Conservation (phyloP, 306 rosid species). For the Comarum palustre region DNA sequence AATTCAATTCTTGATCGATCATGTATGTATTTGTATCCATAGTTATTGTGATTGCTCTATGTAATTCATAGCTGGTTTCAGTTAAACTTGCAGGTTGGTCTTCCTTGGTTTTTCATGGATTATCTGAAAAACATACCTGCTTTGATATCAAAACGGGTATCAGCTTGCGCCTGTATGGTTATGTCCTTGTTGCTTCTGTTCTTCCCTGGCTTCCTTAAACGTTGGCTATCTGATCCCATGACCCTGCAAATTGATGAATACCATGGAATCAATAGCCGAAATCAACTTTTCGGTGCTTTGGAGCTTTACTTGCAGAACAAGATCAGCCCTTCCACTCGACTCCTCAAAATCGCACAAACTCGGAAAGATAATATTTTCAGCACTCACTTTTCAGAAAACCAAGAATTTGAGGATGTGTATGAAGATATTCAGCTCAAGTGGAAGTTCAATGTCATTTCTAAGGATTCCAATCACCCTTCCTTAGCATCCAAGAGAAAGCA, state of each 20-base stretch:
- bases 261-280: slow-evolving; percentile 26
- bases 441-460: slow-evolving; percentile 23
- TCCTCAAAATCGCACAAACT: slow-evolving; percentile 49
- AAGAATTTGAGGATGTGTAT: slow-evolving; percentile 39
- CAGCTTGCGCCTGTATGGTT: not conserved
- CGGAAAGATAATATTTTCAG: slow-evolving; percentile 49
- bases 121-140: not conserved
- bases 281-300: slow-evolving; percentile 65
- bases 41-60: not conserved
- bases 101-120: slow-evolving; percentile 10
- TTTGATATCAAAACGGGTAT: not conserved
- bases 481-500: slow-evolving; percentile 30
- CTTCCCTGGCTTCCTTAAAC: not conserved
- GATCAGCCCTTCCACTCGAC: slow-evolving; percentile 40
- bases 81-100: not conserved
- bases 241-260: not conserved
- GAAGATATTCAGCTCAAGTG: slow-evolving; percentile 44
- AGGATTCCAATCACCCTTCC: slow-evolving; percentile 23
- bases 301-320: slow-evolving; percentile 50
- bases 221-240: not conserved
- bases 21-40: not conserved
- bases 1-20: not conserved
- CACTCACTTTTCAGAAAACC: slow-evolving; percentile 47
- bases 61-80: not conserved
- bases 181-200: not conserved